Conservation (phyloP, 1,284 basidiomycete genomes). For the Tremellales sp. region DNA sequence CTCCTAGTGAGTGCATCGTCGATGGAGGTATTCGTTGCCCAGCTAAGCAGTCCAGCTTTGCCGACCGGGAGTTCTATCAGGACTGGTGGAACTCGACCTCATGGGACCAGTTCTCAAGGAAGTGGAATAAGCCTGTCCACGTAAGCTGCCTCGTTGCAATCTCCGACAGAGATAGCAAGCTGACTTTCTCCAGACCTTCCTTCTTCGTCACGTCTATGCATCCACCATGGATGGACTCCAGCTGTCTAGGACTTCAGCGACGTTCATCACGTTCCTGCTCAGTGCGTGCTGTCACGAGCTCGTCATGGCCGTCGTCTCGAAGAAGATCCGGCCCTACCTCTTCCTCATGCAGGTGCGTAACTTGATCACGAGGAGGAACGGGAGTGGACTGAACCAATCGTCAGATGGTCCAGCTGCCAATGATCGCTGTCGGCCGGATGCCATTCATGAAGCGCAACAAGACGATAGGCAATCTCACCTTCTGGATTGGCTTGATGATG, state of each 20-base stretch:
- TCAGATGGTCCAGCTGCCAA: conserved; percentile 84
- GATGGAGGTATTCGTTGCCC: too few species aligned
- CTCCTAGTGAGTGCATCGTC: conserved; percentile 67
- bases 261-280: conserved; percentile 86
- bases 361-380: not conserved
- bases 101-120: conserved; percentile 94
- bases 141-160: conserved; percentile 19
- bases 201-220: conserved; percentile 90
- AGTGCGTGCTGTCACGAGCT: conserved; percentile 87
- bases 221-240: conserved; percentile 74
- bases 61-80: conserved; percentile 93
- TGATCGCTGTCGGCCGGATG: conserved; percentile 76
- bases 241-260: conserved; percentile 70
- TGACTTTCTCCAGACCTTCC: conserved; percentile 70
- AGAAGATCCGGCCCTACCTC: conserved; percentile 63
- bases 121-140: conserved; percentile 77
- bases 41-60: conserved; percentile 61
- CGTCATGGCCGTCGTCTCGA: conserved; percentile 93
- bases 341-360: conserved; percentile 43
- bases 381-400: not conserved
- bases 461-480: conserved; percentile 67
- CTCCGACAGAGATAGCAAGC: not conserved
- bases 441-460: conserved; percentile 74
- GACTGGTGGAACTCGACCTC: conserved; percentile 98
- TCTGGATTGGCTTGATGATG: conserved; percentile 78